Base-by-base conservation (phyloP, 768 basidiomycete species). In the Lactifluus rugatus region DNA sequence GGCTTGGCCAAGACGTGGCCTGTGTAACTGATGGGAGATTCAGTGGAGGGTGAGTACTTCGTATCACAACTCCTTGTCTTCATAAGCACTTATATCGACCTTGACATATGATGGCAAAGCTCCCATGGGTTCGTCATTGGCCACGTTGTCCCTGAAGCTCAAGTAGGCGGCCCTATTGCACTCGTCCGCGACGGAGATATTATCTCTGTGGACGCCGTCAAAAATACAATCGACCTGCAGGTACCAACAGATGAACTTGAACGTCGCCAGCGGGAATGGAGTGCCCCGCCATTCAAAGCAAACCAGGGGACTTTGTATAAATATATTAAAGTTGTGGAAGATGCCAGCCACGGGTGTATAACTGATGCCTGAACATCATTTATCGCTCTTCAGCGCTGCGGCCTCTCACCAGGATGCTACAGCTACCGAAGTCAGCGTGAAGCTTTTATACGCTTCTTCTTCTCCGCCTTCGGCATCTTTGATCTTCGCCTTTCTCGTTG, bases 21-120 rank as follows among this genome's bases (percentile, higher is more conserved):
- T 97, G 92, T 71, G 72, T 99, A 64, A 99, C 96, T 17, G 95
- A 99, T 73, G 96, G 96, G 51, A 84, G 96, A 64, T 99, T 99
- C 78, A 92, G 89, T 70, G 94, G 94, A 75, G 94, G 94, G 93
- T 96, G 66, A 73, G 85, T 77, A 42, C 36, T 9, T 11, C 31
- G 13, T 37, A 6, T 45, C 23, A 44, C 23, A 5, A 36, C 5
- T 31, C 32, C 21, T 5, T 17, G 44, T 32, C 13, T 26, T 50
- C 34, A 60, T 41, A 54, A 52, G 64, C 11, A 41, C 63, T 44
- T 56, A 57, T 57, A 48, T 46, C 54, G 17, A n/a, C 32, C 23
- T 60, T 48, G 42, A 44, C 21, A 4, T 13, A 44, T 54, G 62
- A 52, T 19, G 34, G 46, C 56, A 57, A 65, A 94, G 93, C 64